Base-by-base conservation (phyloP, 1,284 basidiomycete species). In the Baeospora myosura region DNA sequence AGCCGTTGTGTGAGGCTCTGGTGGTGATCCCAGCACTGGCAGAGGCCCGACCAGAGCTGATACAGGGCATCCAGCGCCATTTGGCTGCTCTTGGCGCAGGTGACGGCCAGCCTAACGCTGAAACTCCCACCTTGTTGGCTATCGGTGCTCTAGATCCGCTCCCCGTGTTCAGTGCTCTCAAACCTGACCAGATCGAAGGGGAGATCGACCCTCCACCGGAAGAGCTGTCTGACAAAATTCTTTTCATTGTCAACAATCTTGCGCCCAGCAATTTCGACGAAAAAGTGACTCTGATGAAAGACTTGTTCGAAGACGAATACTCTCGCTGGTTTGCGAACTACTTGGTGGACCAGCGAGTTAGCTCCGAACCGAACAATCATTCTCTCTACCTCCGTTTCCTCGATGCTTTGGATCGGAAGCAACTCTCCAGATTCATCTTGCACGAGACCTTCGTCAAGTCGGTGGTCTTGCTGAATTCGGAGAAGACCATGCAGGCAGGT, bases 201-300 rank as follows among this genome's bases (percentile, higher is more conserved):
- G 77, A 78, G 44, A 70, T 86, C 17, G 69, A 74, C 38, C 64
- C 72, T 41, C 96, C 95, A 2, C 78, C 86, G 14, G 91, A 97
- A 59, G 88, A 89, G 50, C 66, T 87, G 17, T 90, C 92, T 17
- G 96, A 99, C 72, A 85, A 84, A 55, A 92, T 99, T 51, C 72
- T 98, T 38, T 99, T 99, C 72, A 92, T 97, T 54, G 83, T 99
- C 65, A 99, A 98, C 71, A 98, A 99, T 55, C 76, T 99, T 40
- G 92, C 95, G 1, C 88, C 91, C 3, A 89, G 73, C 63, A 98
- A 98, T 60, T 91, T 97, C 51, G 91, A 94, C 30, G 58, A 74
- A 23, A 98, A 97, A 64, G 66, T 93, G 25, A 62, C 66, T 31
- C 93, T 96, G 56, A 91, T 97, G 79, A 72, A 72, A 46, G 78